A percentile compares a stretch with the other conserved stretches of the same genome.
Evolutionary conservation across 495 filamentous ascomycete genomes (phyloP).

Genomic region (Bathelium albidoporum): DNA sequence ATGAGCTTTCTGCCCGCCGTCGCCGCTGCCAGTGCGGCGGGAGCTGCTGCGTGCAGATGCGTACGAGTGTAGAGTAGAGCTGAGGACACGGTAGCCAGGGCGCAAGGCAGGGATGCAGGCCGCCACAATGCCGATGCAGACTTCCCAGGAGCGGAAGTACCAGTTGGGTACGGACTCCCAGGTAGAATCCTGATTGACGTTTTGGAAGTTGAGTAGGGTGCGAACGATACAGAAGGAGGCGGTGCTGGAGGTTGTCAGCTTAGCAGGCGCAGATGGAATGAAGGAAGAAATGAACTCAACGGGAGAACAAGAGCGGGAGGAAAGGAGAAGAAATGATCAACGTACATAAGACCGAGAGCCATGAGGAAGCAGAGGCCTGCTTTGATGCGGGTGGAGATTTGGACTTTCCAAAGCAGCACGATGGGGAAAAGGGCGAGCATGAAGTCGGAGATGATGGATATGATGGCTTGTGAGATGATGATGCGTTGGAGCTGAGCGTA

Average conservation of each 20-base stretch:
- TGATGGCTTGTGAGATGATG: background rate
- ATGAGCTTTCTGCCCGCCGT: background rate
- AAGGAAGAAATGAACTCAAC: background rate
- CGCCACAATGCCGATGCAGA: background rate
- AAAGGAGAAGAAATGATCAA: background rate
- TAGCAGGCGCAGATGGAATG: background rate
- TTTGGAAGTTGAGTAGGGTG: background rate
- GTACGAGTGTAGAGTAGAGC: background rate
- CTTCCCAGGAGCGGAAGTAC: background rate
- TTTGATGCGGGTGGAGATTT: background rate
- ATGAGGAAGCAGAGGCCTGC: background rate
- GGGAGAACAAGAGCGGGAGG: background rate
- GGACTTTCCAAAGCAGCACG: background rate
- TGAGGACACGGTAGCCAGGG: background rate
- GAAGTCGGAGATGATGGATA: background rate
- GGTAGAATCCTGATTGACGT: background rate
- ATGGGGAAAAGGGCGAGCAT: background rate
- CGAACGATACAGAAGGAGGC: background rate
- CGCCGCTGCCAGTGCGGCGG: background rate
- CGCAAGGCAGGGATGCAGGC: background rate
- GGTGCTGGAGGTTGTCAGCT: background rate
- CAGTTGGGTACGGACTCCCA: background rate
- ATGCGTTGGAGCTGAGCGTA: background rate
- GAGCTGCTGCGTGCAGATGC: background rate
- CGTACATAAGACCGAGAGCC: constrained; percentile 1